Percentiles rank a stretch among this genome's conserved stretches.
These are phyloP conservation scores for Auriscalpium orientale DNA, from an alignment of 768 basidiomycete genomes.

Conservation along the genomic window DNA sequence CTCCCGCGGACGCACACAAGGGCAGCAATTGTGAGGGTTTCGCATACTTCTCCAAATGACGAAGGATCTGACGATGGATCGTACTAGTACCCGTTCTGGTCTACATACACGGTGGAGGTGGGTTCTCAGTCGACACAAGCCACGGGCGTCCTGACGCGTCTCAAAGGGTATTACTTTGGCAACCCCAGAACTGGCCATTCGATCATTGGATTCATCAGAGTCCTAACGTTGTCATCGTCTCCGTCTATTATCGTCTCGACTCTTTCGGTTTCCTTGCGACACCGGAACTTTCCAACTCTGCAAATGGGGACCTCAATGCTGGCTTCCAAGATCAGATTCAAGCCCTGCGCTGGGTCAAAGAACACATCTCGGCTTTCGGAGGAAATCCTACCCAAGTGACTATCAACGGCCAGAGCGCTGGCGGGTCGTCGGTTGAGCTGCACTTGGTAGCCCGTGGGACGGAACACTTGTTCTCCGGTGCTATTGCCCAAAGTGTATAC, in stretches of 20 bases:
- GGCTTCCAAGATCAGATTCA: constrained; percentile 49
- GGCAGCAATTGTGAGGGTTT: constrained; percentile 38
- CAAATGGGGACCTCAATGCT: constrained; percentile 41
- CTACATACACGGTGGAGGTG: constrained; percentile 35
- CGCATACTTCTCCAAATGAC: neutral
- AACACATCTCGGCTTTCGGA: constrained; percentile 31
- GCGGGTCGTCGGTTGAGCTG: constrained; percentile 48
- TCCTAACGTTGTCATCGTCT: constrained; percentile 55
- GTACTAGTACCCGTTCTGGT: constrained; percentile 30
- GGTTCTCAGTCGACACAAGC: neutral
- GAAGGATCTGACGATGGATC: too few relatives aligned
- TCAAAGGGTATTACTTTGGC: constrained; percentile 44
- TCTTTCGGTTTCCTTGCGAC: constrained; percentile 55
- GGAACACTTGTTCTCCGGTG: constrained; percentile 39
- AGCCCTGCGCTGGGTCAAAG: constrained; percentile 32
- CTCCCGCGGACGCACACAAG: constrained; percentile 39
- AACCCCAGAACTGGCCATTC: constrained; percentile 65
- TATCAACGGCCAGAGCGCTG: constrained; percentile 57
- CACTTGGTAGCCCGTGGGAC: constrained; percentile 41
- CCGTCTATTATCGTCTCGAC: constrained; percentile 58
- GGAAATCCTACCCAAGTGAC: constrained; percentile 33
- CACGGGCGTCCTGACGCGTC: neutral
- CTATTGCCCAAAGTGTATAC: constrained; percentile 57
- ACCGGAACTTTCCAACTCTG: constrained; percentile 34
- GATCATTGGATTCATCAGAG: constrained; percentile 58